Base-by-base conservation (phyloP, 73 alveolate species). In the Paramecium sexaurelia region DNA sequence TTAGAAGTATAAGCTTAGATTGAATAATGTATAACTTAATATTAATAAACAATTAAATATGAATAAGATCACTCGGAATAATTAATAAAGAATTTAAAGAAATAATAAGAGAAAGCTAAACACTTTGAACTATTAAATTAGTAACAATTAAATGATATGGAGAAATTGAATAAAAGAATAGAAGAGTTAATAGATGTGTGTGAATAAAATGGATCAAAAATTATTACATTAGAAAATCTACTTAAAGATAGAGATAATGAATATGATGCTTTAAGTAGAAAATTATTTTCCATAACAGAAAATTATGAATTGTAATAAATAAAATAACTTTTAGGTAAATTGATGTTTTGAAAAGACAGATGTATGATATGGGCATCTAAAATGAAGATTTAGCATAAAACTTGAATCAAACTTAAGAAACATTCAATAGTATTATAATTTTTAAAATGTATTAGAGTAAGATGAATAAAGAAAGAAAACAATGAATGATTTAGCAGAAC, bases 21-120 rank as follows among this genome's bases (percentile, higher is more conserved):
- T 40, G 90, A 78, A 43, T 40, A 78, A 78, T 78, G 90, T 36
- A 39, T 78, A 8, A 78, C 73, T 40, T 43, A 78, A 78, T 78
- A 78, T 78, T 33, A 78, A 78, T 37, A 78, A 78, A 29, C 43
- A 9, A 78, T 78, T 29, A 78, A 78, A 78, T 78, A 78, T 78
- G 90, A 78, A 13, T 43, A 78, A 24, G 90, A 78, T 39, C 43
- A 45, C 7, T 78, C 90, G 8, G 90, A 78, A 43, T 22, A 43
- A 39, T 10, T 40, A 17, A 45, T 29, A 32, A 78, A 78, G 22
- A 26, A 78, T 22, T 22, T 78, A 37, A 39, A 78, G 43, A 78
- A 78, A 78, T 41, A 29, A 15, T 41, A 78, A 45, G 90, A 78
- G 8, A 78, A 43, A 40, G 90, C 71, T 7, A 78, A 39, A 15